Evolutionary conservation across 2,329 filamentous ascomycete species (phyloP), one percentile per base, ranked within the genome.

Genomic region (Aspergillus neotritici): DNA sequence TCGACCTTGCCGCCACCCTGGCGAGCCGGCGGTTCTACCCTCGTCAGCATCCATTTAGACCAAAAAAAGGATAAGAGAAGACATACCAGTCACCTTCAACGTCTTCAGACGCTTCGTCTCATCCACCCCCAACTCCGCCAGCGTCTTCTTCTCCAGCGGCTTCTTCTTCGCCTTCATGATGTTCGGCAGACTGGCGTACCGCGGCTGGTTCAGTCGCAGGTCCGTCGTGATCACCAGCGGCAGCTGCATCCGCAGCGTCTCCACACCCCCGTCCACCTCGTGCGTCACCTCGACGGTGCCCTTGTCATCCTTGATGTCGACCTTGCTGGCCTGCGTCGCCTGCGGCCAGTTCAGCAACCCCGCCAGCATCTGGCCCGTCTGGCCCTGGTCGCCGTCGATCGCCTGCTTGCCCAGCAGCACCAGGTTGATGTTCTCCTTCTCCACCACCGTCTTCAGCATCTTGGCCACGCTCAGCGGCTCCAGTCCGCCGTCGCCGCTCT

Each of bases 161-260:
- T 98, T 98, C 86, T 97, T 98, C 86, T 98, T 98, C 41, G 93
- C 93, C 84, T 97, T 98, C 93, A 98, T 98, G 54, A 98, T 97
- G 66, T 97, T 97, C 39, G 90, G 91, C 79, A 98, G 68, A 69
- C 82, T 95, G 15, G 91, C 93, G 67, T 95, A 98, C 52, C 93
- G 77, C 47, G 93, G 93, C 79, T 94, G 88, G 64, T 98, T 98
- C 66, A 98, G 73, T 40, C 93, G 75, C 71, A 98, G 68, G 74
- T 98, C 93, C 49, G 93, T 95, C 49, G 93, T 98, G 57, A 98
- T 86, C 40, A 98, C 74, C 82, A 97, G 83, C 0, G 93, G 93
- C 68, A 98, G 71, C 74, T 85, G 87, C 1, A 87, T 83, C 66
- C 77, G 78, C 43, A 98, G 74, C 50, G 90, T 96, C 78, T 97